Base-by-base conservation (phyloP, 176 grass and related monocot genomes). In the Thinopyrum elongatum region DNA sequence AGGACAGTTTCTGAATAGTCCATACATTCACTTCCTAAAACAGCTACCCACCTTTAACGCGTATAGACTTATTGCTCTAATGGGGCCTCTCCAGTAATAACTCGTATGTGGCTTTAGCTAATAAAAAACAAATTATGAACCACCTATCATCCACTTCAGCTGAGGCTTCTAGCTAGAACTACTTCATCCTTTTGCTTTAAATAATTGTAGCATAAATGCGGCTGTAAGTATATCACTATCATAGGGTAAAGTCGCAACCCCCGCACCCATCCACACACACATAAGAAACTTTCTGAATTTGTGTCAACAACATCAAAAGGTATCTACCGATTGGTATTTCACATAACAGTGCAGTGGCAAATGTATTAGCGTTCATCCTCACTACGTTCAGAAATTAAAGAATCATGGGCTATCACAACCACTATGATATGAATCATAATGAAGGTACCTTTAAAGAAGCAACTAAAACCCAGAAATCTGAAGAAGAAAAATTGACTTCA, bases 391-490 rank as follows among this genome's bases (percentile, higher is more conserved):
- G 12, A 69, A n/a, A 51, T 60, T 61, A 11, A 25, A 22, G 6
- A 15, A 35, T 6, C 53, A 78, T 46, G 61, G 3, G 9, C n/a
- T 65, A 79, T 65, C 15, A 65, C 14, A 49, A 36, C 16, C 11
- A 29, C 7, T 16, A 81, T 34, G 70, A 14, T 47, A 22, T 12
- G n/a, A 81, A 87, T 30, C 51, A 80, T 14, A 69, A 60, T 58
- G 30, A 27, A 83, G 39, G 65, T 84, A 98, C 95, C 93, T 98
- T 98, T 62, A 95, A 95, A 86, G 95, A 89, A 86, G 95, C 87
- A 39, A 95, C 93, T 94, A 98, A 90, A 88, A 98, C 83, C 95
- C 95, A 98, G 74, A 98, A 98, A 92, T 98, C 93, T 82, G 93
- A 63, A 10, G 95, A 98, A 83, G 81, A 91, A 38, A 89, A 88